Evolutionary conservation across 352 stramenopile species (phyloP).

Genomic region (Stephanocyclus meneghinianus): DNA sequence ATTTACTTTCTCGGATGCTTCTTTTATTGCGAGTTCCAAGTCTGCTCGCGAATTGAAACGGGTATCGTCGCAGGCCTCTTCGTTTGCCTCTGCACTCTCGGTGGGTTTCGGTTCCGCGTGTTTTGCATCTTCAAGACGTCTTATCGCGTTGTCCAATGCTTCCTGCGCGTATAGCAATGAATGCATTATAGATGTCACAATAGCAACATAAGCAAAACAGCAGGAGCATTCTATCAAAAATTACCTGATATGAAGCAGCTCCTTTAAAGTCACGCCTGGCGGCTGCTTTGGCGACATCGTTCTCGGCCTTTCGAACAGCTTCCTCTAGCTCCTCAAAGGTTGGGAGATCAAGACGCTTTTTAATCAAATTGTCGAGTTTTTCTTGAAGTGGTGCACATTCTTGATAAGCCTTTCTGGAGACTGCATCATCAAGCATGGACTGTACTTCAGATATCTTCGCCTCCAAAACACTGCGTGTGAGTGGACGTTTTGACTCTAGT

Average conservation of each 20-base stretch:
- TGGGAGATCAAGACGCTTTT: slow-evolving; percentile 66
- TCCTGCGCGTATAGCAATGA: slow-evolving; percentile 8
- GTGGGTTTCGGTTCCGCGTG: slow-evolving; percentile 47
- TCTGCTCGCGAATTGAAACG: slow-evolving; percentile 68
- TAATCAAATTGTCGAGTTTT: slow-evolving; percentile 69
- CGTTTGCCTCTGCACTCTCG: slow-evolving; percentile 27
- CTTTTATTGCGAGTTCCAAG: slow-evolving; percentile 67
- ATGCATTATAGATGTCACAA: neutral
- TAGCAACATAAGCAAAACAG: neutral
- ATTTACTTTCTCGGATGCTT: slow-evolving; percentile 54
- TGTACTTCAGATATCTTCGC: slow-evolving; percentile 65
- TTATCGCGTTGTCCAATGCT: slow-evolving; percentile 63
- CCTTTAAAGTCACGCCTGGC: slow-evolving; percentile 69
- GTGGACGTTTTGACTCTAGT: slow-evolving; percentile 65
- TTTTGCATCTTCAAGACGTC: slow-evolving; percentile 53
- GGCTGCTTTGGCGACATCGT: slow-evolving; percentile 60
- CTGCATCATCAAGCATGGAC: slow-evolving; percentile 65
- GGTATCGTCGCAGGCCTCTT: slow-evolving; percentile 23
- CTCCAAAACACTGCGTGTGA: slow-evolving; percentile 72
- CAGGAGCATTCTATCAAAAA: neutral
- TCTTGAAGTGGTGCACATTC: slow-evolving; percentile 75
- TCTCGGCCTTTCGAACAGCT: slow-evolving; percentile 61
- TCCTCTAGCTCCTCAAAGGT: slow-evolving; percentile 78
- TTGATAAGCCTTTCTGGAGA: slow-evolving; percentile 71
- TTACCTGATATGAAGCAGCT: slow-evolving; percentile 60